Evolutionary conservation across 129 eudicot species (phyloP), one percentile per base, ranked within the genome.

Genomic region (Gnaphalium uliginosum): DNA sequence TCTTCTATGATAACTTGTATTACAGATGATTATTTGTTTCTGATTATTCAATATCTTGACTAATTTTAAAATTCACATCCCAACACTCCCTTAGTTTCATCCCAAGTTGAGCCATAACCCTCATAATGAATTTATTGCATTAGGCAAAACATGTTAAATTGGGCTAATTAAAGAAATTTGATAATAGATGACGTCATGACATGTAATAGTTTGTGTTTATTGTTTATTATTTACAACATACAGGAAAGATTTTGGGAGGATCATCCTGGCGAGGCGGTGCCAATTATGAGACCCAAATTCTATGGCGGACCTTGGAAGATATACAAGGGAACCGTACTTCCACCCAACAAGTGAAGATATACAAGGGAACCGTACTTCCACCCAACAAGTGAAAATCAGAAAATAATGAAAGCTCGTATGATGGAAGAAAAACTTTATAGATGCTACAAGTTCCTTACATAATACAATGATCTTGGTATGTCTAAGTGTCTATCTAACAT

Each of bases 201-300:
- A 26, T 57, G 13, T 41, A 25, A 41, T 29, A 61, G 35, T 41
- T 58, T 35, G 5, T 62, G 27, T 61, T 43, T 65, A 63, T 32
- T 24, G 4, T 46, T 2, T 1, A 18, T 14, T 62, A 10, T 48
- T 46, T 70, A 24, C 37, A 63, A 1, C 77, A 46, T 17, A 39
- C 89, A 90, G 98, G 98, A 90, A 76, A 93, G 83, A 60, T 88
- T 83, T 74, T 93, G 98, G 96, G 95, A 93, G 83, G 96, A 90
- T 32, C 98, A 90, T 79, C 98, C 98, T 59, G 98, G 98, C 22
- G 85, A 87, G 75, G 81, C 69, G 4, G 96, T 93, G 46, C 96
- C 98, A 8, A 24, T 93, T 32, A 93, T 93, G 98, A 83, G 87
- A 76, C 96, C 98, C 21, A 88, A 73, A 73, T 93, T 93, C 68